A percentile compares a stretch with the other conserved stretches of the same genome.
Conservation (phyloP, 257 asterid species). For the Sherardia arvensis region DNA sequence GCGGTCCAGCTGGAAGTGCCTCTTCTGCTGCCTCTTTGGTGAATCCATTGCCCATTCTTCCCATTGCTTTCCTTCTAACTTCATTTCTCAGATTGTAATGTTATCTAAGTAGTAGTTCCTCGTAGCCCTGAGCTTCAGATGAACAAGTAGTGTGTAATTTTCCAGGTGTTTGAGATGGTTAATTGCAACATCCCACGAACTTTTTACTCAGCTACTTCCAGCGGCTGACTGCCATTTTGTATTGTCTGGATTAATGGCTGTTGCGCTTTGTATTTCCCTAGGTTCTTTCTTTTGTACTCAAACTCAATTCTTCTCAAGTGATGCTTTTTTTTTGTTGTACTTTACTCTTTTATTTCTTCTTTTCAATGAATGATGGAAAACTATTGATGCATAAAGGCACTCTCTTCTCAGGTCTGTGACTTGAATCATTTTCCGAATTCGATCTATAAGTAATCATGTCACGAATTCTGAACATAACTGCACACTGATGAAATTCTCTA, state of each 20-base stretch:
- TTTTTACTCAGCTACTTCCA: constrained; percentile 3
- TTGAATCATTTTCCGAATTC: background rate
- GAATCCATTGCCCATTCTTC: constrained; percentile 30
- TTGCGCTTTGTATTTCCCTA: background rate
- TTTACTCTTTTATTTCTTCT: too few species aligned
- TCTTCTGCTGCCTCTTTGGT: constrained; percentile 39
- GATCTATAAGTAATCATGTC: background rate
- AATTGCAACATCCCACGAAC: background rate
- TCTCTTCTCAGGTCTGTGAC: too few species aligned
- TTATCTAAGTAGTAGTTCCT: constrained; percentile 14
- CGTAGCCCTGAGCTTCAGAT: constrained; percentile 4
- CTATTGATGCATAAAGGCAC: too few species aligned
- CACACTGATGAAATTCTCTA: too few species aligned
- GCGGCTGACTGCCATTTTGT: background rate
- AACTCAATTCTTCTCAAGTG: background rate
- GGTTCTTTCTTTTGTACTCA: background rate
- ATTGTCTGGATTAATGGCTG: background rate
- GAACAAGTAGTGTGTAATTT: background rate
- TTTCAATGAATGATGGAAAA: too few species aligned
- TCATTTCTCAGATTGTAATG: constrained; percentile 19
- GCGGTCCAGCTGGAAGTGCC: constrained; percentile 63
- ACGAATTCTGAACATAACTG: too few species aligned
- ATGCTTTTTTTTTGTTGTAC: background rate
- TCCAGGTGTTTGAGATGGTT: background rate
- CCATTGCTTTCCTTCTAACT: constrained; percentile 25